These are phyloP conservation scores for Camellia granthamiana DNA, from an alignment of 148 eudicot species.

Conservation along the genomic window DNA sequence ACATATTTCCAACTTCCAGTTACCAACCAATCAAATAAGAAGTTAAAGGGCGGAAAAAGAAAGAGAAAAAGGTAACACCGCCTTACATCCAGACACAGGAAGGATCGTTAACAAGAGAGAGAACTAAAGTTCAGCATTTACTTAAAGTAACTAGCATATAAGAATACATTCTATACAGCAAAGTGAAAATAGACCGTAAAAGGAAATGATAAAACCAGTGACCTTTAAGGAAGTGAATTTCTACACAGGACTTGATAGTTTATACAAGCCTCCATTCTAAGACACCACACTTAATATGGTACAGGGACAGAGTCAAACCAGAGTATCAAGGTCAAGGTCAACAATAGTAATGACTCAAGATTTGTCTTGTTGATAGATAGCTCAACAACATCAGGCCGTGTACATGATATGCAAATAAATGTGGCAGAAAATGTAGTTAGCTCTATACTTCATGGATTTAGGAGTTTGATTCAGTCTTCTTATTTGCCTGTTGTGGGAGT, in stretches of 20 bases:
- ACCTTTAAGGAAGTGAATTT: neutral
- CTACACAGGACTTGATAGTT: no score
- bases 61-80: no score
- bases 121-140: neutral
- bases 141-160: neutral
- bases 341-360: neutral
- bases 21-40: no score
- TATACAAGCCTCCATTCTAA: neutral
- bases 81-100: neutral
- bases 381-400: neutral
- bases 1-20: no score
- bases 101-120: conserved; percentile 1
- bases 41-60: no score
- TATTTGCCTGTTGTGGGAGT: neutral
- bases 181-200: neutral
- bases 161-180: neutral
- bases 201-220: neutral
- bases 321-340: conserved; percentile 6
- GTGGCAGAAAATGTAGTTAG: neutral
- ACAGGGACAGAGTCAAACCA: neutral
- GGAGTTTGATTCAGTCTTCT: neutral
- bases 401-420: neutral
- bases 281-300: neutral
- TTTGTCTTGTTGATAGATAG: neutral
- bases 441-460: neutral